Base-by-base conservation (phyloP, 2,329 filamentous ascomycete species). In the Rutstroemia sp. region DNA sequence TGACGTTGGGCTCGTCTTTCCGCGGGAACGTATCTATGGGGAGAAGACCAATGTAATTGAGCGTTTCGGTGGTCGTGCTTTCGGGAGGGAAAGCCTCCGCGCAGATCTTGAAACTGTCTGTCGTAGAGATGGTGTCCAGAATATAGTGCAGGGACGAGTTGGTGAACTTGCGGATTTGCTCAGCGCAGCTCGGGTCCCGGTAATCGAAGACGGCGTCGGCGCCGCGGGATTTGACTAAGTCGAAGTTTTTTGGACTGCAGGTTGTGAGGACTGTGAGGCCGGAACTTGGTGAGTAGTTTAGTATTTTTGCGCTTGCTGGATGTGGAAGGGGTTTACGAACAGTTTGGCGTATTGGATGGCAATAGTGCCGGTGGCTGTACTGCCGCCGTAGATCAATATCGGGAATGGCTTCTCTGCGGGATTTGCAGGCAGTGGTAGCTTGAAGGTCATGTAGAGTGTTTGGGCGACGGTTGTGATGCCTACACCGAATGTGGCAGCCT, bases 91-190 rank as follows among this genome's bases (percentile, higher is more conserved):
- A 46, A 2, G 58, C 58, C 2, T 59, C 52, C 1, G 30, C 56
- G 18, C 56, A 61, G 47, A 62, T 53, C 2, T 46, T 48, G n/a
- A 50, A 49, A 19, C 25, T 52, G 5, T 34, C 25, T 34, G 42
- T 14, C 2, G 37, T 42, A 5, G 9, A 34, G 46, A 76, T 66
- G 49, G 67, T 71, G 62, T 77, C 75, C 0, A 30, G 38, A 1
- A 25, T 49, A 8, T 9, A 37, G 25, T 19, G 47, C 6, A 25
- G 69, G 64, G 54, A 79, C 75, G 56, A 72, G 75, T 64, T 81
- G 77, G 47, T 77, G 73, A 5, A 67, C 75, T 19, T 75, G 66
- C 71, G 69, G 64, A 81, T 79, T 56, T 76, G 71, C 21, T 68
- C 66, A 0, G 70, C 73, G 12, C 69, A 70, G 34, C 70, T 69